Evolutionary conservation across 331 rosid genomes (phyloP), one percentile per base, ranked within the genome.

Genomic region (Acacia concinna): DNA sequence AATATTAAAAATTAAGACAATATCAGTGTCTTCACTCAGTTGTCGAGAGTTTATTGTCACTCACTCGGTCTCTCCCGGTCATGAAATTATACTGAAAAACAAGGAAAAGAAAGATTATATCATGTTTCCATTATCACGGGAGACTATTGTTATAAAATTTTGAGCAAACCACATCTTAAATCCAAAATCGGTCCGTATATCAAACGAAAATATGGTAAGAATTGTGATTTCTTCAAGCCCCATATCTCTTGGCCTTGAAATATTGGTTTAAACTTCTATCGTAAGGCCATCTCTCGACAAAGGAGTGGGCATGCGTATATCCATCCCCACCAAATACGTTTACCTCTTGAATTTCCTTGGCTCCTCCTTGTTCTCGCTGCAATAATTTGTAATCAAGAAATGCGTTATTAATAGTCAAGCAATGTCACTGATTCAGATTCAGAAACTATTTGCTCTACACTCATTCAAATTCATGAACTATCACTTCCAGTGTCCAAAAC

Each of bases 311-410:
- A 30, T 41, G 60, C 40, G 62, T 41, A 35, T 68, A 3, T 43
- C 8, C 41, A 70, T 34, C 76, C 78, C 81, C 46, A 46, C 37
- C 46, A 68, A 78, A 56, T 66, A 47, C 8, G 68, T 51, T 78
- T 51, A 81, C n/a, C 74, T 81, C 79, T 67, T 70, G 17, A 41
- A n/a, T 63, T 73, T 91, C 73, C 70, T 75, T 14, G 66, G 21
- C 52, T 77, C 68, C 77, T 71, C 64, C 76, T 73, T 89, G 68
- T 52, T 79, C 66, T 41, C 78, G 34, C 96, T 87, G 90, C 77
- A 80, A 76, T 77, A 71, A 67, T 46, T 46, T 69, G 21, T 40
- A 74, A 83, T 31, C 80, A 85, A 41, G 41, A 73, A 68, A 70
- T 38, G 52, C 27, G 40, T 14, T 49, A 71, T 44, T 17, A 54